These are phyloP conservation scores for Saraca asoca DNA, from an alignment of 331 rosid genomes.

Conservation along the genomic window DNA sequence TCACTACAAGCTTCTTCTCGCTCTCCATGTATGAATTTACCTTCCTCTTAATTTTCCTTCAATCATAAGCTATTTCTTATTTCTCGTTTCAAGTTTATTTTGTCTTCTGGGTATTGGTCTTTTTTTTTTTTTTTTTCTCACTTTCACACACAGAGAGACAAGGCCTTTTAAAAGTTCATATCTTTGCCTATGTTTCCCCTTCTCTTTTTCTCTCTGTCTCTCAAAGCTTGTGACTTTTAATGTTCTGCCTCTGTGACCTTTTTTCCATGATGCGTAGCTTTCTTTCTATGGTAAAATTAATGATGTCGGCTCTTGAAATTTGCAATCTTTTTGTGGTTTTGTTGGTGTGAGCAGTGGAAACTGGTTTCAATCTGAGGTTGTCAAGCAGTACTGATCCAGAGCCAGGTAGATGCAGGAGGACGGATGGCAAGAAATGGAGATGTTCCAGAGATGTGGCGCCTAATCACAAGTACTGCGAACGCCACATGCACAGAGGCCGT, in stretches of 20 bases:
- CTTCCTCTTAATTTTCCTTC: constrained; percentile 8
- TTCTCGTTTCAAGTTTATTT: background rate
- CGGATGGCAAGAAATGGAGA: constrained; percentile 96
- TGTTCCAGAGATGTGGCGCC: constrained; percentile 74
- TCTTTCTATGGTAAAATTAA: background rate
- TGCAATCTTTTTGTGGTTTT: constrained; percentile 8
- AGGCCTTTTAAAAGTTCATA: constrained; percentile 21
- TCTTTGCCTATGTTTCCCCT: constrained; percentile 14
- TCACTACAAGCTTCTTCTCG: constrained; percentile 28
- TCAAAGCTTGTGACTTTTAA: constrained; percentile 16
- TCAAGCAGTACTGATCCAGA: constrained; percentile 59
- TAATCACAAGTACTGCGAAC: constrained; percentile 69
- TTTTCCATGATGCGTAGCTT: constrained; percentile 31
- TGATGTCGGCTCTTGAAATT: constrained; percentile 34
- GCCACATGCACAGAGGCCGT: constrained; percentile 78
- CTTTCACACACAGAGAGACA: background rate
- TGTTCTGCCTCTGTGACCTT: constrained; percentile 25
- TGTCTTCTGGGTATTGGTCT: background rate
- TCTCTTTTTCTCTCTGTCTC: background rate
- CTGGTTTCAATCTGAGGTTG: constrained; percentile 53
- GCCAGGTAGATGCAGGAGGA: constrained; percentile 78
- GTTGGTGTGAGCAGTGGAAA: constrained; percentile 40
- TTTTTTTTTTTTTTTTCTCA: background rate
- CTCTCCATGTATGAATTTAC: constrained; percentile 35
- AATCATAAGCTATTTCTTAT: background rate